Base-by-base conservation (phyloP, 441 rosid genomes). In the Mallotus repandus region DNA sequence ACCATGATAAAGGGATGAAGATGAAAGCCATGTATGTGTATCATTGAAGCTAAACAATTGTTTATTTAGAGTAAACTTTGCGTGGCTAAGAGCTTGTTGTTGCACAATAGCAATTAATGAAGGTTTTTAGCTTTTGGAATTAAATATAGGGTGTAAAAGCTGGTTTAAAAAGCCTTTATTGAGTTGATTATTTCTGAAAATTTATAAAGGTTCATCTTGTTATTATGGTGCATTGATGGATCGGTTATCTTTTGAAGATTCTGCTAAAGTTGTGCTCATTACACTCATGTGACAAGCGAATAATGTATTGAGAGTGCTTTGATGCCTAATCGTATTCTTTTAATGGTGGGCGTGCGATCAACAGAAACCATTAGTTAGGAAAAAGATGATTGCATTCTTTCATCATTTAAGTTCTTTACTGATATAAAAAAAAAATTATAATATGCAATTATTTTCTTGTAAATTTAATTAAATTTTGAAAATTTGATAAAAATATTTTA, bases 211-310 rank as follows among this genome's bases (percentile, higher is more conserved):
- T 25, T 25, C 29, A 25, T 25, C 29, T 25, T 25, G 29, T 25
- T 25, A 25, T 25, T 25, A 43, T 43, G 46, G 46, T 43, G 46
- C 10, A 66, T 63, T 18, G 56, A 15, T 63, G 32, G 32, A 29
- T 29, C 32, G 3, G 32, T 1, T 29, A 3, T 49, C 18, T 72
- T 73, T 71, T 13, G 54, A 64, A 70, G 58, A 41, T 54, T 74
- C 69, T 5, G 43, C 64, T 70, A 74, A 72, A 74, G 74, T 45
- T 32, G 78, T 70, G 57, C 62, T 86, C 71, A 85, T 80, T 76
- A 68, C 54, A 55, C 70, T 73, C 83, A 79, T 84, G 82, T 84
- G 84, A 62, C 50, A 65, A 74, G 63, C 45, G 46, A 61, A 55
- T 63, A 56, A 56, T 12, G n/a, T 46, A 62, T n/a, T 2, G 32